phyloP scores from a whole-genome alignment of 352 stramenopile genomes.

The Phytophthora pini region DNA sequence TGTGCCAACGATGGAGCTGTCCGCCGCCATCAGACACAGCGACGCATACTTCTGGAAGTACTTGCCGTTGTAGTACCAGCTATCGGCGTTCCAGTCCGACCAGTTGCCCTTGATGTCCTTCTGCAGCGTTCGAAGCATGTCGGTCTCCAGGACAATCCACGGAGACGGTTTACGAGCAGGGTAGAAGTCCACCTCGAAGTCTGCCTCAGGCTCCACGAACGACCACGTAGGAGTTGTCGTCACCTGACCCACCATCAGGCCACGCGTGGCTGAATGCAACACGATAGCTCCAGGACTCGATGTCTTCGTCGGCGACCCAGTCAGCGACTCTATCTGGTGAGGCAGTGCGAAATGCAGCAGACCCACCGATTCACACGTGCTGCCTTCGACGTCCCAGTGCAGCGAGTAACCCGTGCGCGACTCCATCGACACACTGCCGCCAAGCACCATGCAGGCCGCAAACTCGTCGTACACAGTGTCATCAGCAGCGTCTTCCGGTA shows the following conservation, averaged over 20 bases:
- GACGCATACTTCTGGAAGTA: conserved; percentile 83
- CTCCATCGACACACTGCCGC: conserved; percentile 56
- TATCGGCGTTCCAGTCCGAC: conserved; percentile 45
- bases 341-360: conserved; percentile 74
- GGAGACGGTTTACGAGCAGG: conserved; percentile 40
- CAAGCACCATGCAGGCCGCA: conserved; percentile 59
- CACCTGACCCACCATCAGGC: conserved; percentile 56
- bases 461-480: conserved; percentile 64
- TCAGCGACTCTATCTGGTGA: conserved; percentile 65
- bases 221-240: conserved; percentile 45
- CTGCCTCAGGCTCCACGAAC: conserved; percentile 56
- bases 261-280: conserved; percentile 63
- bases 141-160: conserved; percentile 42
- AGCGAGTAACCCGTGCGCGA: conserved; percentile 69
- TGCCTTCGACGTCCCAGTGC: conserved; percentile 62
- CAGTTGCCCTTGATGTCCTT: conserved; percentile 66
- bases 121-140: conserved; percentile 52
- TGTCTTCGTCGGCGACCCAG: conserved; percentile 11
- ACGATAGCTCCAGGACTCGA: conserved; percentile 38
- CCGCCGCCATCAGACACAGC: conserved; percentile 71
- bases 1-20: conserved; percentile 48
- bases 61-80: conserved; percentile 86
- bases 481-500: conserved; percentile 41
- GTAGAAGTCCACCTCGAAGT: conserved; percentile 65
- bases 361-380: conserved; percentile 45